Evolutionary conservation across 805 yeast species (phyloP).

Genomic region (Spathaspora sp.): DNA sequence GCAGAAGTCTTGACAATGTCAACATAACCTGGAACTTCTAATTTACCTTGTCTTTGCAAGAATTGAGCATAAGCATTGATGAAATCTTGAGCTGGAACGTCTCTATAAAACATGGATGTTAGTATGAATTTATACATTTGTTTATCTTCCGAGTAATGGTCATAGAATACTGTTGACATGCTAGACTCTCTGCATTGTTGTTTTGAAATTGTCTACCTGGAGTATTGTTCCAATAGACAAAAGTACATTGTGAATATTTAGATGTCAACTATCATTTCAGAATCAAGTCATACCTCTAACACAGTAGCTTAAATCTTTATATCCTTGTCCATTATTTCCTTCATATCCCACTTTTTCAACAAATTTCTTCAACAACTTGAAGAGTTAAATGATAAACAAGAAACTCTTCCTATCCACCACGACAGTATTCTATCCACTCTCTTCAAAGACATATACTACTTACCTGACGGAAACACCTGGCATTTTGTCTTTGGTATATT

Average conservation of each 20-base stretch:
- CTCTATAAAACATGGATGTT: slow-evolving; percentile 51
- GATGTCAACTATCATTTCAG: background rate
- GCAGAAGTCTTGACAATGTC: slow-evolving; percentile 99
- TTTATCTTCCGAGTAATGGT: background rate
- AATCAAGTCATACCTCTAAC: slow-evolving; percentile 1
- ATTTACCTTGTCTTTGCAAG: slow-evolving; percentile 99
- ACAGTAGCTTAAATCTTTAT: background rate
- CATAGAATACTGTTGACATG: slow-evolving; percentile 1
- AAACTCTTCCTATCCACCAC: slow-evolving; percentile 22
- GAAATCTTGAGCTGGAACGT: slow-evolving; percentile 99
- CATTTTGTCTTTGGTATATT: slow-evolving; percentile 52
- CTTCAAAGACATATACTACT: slow-evolving; percentile 32
- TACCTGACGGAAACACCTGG: slow-evolving; percentile 99
- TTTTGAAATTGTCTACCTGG: background rate
- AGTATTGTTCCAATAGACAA: background rate
- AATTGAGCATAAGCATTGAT: slow-evolving; percentile 99
- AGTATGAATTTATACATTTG: slow-evolving; percentile 20
- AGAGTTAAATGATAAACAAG: background rate
- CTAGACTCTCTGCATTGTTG: background rate
- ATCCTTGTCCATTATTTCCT: background rate
- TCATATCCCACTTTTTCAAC: background rate
- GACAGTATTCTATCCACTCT: slow-evolving; percentile 12
- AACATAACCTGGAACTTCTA: slow-evolving; percentile 99
- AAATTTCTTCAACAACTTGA: background rate
- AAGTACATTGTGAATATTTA: background rate